Base-by-base conservation (phyloP, 257 asterid species). In the Jaltomata sinuosa region DNA sequence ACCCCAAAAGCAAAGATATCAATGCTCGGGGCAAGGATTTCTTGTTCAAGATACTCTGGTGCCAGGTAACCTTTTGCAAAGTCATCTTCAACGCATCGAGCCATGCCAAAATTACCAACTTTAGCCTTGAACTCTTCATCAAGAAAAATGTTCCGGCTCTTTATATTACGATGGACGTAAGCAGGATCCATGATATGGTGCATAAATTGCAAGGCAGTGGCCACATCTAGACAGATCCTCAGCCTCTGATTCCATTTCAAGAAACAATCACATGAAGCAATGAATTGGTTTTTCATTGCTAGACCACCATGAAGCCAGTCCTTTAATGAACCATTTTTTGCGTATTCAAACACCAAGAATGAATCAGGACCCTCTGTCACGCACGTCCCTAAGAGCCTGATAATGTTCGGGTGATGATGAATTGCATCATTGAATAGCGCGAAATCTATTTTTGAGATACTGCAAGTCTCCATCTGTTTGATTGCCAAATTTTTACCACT, bases 291-390 rank as follows among this genome's bases (percentile, higher is more conserved):
- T 88, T 95, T 95, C 90, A 94, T 91, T 11, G 97, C 99, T 69
- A 92, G 85, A 3, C 98, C 98, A 8, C 99, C 93, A 27, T 95
- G 99, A 27, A 95, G 92, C 99, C 99, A 95, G 32, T 95, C 99
- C 82, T 93, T 95, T 53, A 94, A 76, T 0, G 95, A 91, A 1
- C 99, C 98, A 21, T 95, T 95, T 25, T 83, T 89, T 0, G 97
- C 98, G 42, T 91, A 95, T 87, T 95, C 99, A 10, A 90, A 84
- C 25, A 92, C 91, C 21, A 93, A 40, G 84, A 83, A 94, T 0
- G 97, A 90, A 76, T 93, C 92, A 0, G 89, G 88, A 1, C 90
- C 91, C 59, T 91, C 92, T 3, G 79, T 53, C 81, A 65, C 36
- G 59, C 94, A 90, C 11, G 91, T 89, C 1, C 99, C 98, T 21